Evolutionary conservation across 1,284 basidiomycete genomes (phyloP).

Genomic region (Sutorius eximius): DNA sequence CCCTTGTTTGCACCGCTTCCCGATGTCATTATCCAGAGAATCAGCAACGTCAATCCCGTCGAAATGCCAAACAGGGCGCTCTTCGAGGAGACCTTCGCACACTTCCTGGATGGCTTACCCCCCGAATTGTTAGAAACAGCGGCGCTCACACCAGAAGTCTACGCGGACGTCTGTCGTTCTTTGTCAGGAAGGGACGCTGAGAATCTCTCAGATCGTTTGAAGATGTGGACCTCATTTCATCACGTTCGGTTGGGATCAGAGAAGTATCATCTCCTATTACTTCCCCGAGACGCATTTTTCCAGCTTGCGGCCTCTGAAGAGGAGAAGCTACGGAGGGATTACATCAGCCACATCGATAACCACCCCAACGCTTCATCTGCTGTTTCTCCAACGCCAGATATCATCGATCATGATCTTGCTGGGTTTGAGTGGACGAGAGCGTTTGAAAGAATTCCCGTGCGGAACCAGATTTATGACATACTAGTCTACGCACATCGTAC

Average conservation of each 20-base stretch:
- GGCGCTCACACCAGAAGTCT: conserved; percentile 53
- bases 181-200: conserved; percentile 44
- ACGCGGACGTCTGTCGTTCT: conserved; percentile 50
- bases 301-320: conserved; percentile 48
- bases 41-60: conserved; percentile 48
- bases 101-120: conserved; percentile 54
- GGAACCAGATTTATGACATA: conserved; percentile 66
- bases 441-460: conserved; percentile 66
- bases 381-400: conserved; percentile 22
- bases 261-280: conserved; percentile 54
- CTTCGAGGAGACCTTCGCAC: conserved; percentile 50
- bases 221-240: conserved; percentile 57
- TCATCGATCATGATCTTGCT: conserved; percentile 26
- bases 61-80: conserved; percentile 59
- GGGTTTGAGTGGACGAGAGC: conserved; percentile 40
- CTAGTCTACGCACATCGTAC: conserved; percentile 63
- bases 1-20: conserved; percentile 61
- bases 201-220: conserved; percentile 47
- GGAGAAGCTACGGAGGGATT: conserved; percentile 46
- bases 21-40: conserved; percentile 45
- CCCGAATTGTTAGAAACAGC: conserved; percentile 60
- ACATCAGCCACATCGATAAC: conserved; percentile 43
- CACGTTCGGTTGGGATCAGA: conserved; percentile 61
- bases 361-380: conserved; percentile 18
- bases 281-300: conserved; percentile 62